Evolutionary conservation across 495 filamentous ascomycete genomes (phyloP), one percentile per base, ranked within the genome.

Genomic region (Trichoderma asperelloides): DNA sequence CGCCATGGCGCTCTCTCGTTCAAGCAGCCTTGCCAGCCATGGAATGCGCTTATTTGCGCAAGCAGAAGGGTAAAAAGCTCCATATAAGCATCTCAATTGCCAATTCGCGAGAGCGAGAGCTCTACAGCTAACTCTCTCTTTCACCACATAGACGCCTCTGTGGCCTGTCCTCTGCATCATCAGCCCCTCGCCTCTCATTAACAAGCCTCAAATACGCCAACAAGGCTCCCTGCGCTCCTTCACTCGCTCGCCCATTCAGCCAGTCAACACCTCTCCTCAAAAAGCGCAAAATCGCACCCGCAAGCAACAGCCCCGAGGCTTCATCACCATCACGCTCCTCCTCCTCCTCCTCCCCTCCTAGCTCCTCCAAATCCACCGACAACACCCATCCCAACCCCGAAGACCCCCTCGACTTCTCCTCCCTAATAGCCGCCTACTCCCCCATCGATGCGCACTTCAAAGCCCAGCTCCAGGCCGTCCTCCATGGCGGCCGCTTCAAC

Each of bases 341-440:
- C 47, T n/a, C 66, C 13, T 45, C 65, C 0, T 25, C 69, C 18
- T 8, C 28, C 13, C 11, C 21, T n/a, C 15, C 68, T 25, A 11
- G 49, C 57, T 15, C 33, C 37, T 21, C 63, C 18, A 62, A 41
- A 39, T 70, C 18, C 65, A 64, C 65, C 63, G 69, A 66, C 66
- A 23, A 49, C 62, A 68, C 68, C 39, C 73, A 75, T 30, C 65
- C 80, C 11, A 49, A 73, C 45, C 66, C 74, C 0, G 78, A 80
- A 1, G 85, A 93, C 71, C 89, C 89, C 6, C 87, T 83, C 73
- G 87, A 93, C 77, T 84, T 95, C 68, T 81, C 84, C 8, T 77
- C 82, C 69, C 79, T 96, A 13, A 79, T 87, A 43, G 72, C 79
- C 37, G 81, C 82, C n/a, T 86, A 93, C 68, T 74, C 79, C 28